A percentile compares a stretch with the other conserved stretches of the same genome.
These are phyloP conservation scores for Geotrichum klebahnii DNA, from an alignment of 1,139 yeast species.

Conservation along the genomic window DNA sequence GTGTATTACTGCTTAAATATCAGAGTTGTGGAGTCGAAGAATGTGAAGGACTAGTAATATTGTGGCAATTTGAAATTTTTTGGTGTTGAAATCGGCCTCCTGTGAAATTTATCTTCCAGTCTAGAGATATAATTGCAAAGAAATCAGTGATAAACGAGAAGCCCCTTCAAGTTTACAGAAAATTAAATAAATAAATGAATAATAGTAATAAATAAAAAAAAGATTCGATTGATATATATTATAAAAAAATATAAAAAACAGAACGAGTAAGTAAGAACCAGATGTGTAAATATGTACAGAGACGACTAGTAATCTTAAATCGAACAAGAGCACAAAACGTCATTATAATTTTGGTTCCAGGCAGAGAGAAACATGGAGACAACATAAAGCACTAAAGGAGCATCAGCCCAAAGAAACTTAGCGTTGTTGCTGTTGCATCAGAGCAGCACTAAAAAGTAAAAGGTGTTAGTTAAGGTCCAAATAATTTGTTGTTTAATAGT, in stretches of 20 bases:
- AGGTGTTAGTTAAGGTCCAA: slow-evolving; percentile 3
- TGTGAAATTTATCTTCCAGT: no score
- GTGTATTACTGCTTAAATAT: neutral
- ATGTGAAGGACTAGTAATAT: no score
- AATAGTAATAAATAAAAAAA: no score
- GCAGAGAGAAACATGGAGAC: neutral
- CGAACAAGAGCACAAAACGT: neutral
- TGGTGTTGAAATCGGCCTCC: no score
- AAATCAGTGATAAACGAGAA: no score
- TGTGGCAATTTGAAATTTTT: no score
- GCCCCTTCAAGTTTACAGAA: no score
- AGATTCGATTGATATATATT: neutral
- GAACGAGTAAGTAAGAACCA: neutral
- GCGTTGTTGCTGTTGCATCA: slow-evolving; percentile 19
- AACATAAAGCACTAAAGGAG: neutral
- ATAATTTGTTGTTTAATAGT: no score
- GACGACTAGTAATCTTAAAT: neutral
- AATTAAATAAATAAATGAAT: no score
- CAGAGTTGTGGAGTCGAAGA: no score
- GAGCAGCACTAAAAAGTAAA: slow-evolving; percentile 10
- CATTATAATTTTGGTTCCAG: neutral
- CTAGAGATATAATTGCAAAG: no score
- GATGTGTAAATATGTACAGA: neutral
- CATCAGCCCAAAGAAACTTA: slow-evolving; percentile 30
- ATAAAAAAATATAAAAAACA: neutral